A percentile compares a stretch with the other conserved stretches of the same genome.
Evolutionary conservation across 2,329 filamentous ascomycete species (phyloP).

Genomic region (Arthrobotrys iridis): DNA sequence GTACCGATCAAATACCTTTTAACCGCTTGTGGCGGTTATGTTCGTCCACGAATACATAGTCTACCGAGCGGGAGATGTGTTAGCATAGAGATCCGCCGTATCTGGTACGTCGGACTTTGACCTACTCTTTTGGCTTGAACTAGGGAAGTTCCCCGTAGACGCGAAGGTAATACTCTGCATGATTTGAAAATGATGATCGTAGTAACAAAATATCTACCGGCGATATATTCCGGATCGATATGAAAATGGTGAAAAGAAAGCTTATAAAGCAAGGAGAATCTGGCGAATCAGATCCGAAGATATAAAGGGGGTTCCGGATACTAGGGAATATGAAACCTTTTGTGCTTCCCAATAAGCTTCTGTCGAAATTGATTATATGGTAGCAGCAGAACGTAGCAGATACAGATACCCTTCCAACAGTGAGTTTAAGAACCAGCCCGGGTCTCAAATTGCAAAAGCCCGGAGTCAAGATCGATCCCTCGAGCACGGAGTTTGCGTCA

Average conservation of each 20-base stretch:
- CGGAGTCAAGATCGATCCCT: not conserved
- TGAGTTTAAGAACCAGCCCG: not conserved
- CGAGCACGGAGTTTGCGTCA: constrained; percentile 21
- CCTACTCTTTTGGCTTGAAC: constrained; percentile 45
- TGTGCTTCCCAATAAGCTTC: constrained; percentile 21
- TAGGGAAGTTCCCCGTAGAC: constrained; percentile 50
- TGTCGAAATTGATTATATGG: constrained; percentile 7
- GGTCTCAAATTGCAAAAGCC: constrained; percentile 2
- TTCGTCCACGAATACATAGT: constrained; percentile 99
- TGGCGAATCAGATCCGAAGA: constrained; percentile 54
- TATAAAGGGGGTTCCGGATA: constrained; percentile 14
- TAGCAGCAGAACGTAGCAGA: constrained; percentile 1
- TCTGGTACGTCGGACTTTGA: not conserved
- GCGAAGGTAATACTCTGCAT: constrained; percentile 58
- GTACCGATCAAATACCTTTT: constrained; percentile 72
- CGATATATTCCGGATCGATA: constrained; percentile 43
- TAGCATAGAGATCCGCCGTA: constrained; percentile 54
- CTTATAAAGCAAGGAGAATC: constrained; percentile 61
- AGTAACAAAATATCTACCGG: not conserved
- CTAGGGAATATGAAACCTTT: constrained; percentile 9
- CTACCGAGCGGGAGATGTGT: constrained; percentile 64
- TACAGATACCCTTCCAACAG: not conserved
- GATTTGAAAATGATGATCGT: constrained; percentile 41
- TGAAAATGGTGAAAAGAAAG: constrained; percentile 7
- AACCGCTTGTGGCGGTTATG: constrained; percentile 97